Evolutionary conservation across 139 green algal genomes (phyloP).

Genomic region (Chlorella sp.): DNA sequence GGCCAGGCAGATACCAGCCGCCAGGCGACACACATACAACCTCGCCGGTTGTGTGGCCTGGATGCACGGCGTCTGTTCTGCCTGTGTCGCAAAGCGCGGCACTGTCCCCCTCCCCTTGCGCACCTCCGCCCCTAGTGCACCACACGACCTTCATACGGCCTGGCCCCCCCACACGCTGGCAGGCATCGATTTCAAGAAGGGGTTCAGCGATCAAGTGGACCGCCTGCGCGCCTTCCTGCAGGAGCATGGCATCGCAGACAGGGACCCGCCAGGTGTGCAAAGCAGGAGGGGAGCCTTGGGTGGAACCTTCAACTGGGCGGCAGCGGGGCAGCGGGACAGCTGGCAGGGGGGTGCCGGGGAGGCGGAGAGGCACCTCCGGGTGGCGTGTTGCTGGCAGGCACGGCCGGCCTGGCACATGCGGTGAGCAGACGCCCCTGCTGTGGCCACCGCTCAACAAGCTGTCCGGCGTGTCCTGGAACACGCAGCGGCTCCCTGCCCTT

Average conservation of each 20-base stretch:
- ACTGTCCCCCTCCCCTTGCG: neutral
- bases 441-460: neutral
- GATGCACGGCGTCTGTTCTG: neutral
- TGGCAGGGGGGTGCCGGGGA: too few relatives aligned
- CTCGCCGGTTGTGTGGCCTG: too few relatives aligned
- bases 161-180: neutral
- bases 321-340: too few relatives aligned
- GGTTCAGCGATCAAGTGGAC: slow-evolving; percentile 40
- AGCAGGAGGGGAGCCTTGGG: too few relatives aligned
- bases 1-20: neutral
- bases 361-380: neutral
- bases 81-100: neutral
- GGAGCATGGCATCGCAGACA: slow-evolving; percentile 30
- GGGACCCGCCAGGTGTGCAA: neutral
- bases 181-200: slow-evolving; percentile 45
- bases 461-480: neutral
- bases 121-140: neutral
- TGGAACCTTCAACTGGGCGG: too few relatives aligned
- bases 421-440: too few relatives aligned
- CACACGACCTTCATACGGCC: too few relatives aligned
- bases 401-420: neutral
- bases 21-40: neutral
- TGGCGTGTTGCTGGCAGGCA: neutral
- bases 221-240: slow-evolving; percentile 25
- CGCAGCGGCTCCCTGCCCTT: neutral